Percentiles rank a stretch among this genome's conserved stretches.
Conservation (phyloP, 331 rosid species). For the Pyracantha coccinea region DNA sequence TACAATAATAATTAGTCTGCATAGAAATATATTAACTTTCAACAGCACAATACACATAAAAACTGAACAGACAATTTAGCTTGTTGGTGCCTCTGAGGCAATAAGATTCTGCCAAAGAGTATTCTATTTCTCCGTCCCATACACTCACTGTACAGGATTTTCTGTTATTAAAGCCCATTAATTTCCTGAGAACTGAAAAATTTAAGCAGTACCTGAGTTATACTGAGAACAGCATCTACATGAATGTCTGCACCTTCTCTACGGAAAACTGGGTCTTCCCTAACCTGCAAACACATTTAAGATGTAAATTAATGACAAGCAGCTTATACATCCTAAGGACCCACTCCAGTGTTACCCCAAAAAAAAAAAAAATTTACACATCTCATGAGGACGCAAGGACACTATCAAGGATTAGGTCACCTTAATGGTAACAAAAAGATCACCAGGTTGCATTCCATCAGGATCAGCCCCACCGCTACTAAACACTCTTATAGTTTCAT, state of each 20-base stretch:
- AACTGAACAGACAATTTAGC: neutral
- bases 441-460: conserved; percentile 80
- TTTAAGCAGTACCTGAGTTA: conserved; percentile 57
- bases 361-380: too few relatives aligned
- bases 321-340: neutral
- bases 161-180: neutral
- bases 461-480: conserved; percentile 93
- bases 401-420: conserved; percentile 17
- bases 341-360: too few relatives aligned
- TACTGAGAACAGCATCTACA: conserved; percentile 70
- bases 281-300: conserved; percentile 34
- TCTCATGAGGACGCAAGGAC: neutral
- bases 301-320: neutral
- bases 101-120: neutral
- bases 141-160: neutral
- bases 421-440: conserved; percentile 72
- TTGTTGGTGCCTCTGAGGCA: neutral
- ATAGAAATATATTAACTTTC: neutral
- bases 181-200: neutral
- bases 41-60: neutral
- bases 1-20: neutral
- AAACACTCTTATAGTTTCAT: conserved; percentile 52
- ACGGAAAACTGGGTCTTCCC: conserved; percentile 82
- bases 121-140: neutral
- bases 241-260: conserved; percentile 91